Conservation (phyloP, 345 rosid genomes). For the Combretum micranthum region DNA sequence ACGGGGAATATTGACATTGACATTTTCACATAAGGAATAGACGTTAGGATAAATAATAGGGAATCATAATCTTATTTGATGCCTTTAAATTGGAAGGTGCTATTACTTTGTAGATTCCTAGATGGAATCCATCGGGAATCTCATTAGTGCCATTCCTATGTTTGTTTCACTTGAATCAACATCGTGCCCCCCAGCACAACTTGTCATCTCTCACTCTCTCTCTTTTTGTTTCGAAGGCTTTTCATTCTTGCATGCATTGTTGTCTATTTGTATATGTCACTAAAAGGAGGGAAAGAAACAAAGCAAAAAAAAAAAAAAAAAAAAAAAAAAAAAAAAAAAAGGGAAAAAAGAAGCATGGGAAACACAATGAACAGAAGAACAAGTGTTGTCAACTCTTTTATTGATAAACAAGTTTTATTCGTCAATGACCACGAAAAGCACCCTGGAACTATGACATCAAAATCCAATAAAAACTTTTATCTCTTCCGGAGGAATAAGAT, state of each 20-base stretch:
- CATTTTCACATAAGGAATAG: no score
- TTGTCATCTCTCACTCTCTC: not conserved
- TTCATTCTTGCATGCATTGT: no score
- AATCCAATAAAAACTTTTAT: not conserved
- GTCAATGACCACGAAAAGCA: not conserved
- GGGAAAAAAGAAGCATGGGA: no score
- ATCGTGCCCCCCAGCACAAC: not conserved
- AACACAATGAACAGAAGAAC: no score
- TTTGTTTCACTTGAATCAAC: slow-evolving; percentile 11
- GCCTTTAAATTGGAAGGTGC: slow-evolving; percentile 6
- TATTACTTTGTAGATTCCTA: slow-evolving; percentile 12
- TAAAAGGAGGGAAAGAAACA: no score
- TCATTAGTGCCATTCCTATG: slow-evolving; percentile 13
- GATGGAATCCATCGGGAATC: slow-evolving; percentile 23
- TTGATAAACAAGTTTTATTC: not conserved
- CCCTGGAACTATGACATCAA: slow-evolving; percentile 17
- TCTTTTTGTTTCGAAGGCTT: not conserved
- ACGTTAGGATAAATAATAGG: not conserved
- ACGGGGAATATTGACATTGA: no score
- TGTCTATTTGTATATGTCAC: no score
- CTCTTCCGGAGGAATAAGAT: not conserved
- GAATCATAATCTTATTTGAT: not conserved
- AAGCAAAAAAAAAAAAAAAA: no score
- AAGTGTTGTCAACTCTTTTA: no score
- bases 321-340: no score